A percentile compares a stretch with the other conserved stretches of the same genome.
These are phyloP conservation scores for Talaromyces sp. DNA, from an alignment of 2,329 filamentous ascomycete genomes.

Conservation along the genomic window DNA sequence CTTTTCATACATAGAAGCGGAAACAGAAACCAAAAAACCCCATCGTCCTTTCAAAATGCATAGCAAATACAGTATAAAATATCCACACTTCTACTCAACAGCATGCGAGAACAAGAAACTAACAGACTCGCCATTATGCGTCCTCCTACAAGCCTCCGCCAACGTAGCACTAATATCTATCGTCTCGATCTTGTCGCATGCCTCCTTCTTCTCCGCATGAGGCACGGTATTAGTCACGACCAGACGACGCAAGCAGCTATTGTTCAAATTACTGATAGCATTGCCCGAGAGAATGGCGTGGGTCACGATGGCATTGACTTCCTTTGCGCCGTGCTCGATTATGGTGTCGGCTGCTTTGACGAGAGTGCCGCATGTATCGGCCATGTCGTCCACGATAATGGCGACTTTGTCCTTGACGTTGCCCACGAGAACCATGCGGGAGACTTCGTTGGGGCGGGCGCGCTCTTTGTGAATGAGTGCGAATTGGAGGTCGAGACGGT, in stretches of 20 bases:
- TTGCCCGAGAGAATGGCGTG: conserved; percentile 87
- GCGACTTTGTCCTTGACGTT: conserved; percentile 87
- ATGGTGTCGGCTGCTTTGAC: conserved; percentile 87
- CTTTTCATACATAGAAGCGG: neutral
- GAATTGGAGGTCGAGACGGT: conserved; percentile 84
- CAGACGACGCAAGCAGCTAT: conserved; percentile 68
- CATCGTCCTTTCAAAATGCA: conserved; percentile 1
- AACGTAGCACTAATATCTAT: conserved; percentile 85
- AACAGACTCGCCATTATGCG: conserved; percentile 51
- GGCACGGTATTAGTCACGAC: conserved; percentile 91
- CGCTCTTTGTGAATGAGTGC: conserved; percentile 97
- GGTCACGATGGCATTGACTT: conserved; percentile 92
- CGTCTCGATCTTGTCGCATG: conserved; percentile 76
- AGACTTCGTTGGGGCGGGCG: conserved; percentile 84
- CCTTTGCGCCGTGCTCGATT: conserved; percentile 77
- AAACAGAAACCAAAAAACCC: neutral
- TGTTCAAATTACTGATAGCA: conserved; percentile 81
- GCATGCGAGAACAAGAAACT: conserved; percentile 51
- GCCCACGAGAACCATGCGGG: conserved; percentile 92
- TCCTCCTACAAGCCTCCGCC: conserved; percentile 48
- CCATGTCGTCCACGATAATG: conserved; percentile 97
- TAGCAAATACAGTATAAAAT: neutral
- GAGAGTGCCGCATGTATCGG: conserved; percentile 86
- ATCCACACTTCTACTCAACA: conserved; percentile 26
- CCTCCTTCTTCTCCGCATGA: conserved; percentile 72